Conservation (phyloP, 78 protist genomes). For the Dictyostelium citrinum region DNA sequence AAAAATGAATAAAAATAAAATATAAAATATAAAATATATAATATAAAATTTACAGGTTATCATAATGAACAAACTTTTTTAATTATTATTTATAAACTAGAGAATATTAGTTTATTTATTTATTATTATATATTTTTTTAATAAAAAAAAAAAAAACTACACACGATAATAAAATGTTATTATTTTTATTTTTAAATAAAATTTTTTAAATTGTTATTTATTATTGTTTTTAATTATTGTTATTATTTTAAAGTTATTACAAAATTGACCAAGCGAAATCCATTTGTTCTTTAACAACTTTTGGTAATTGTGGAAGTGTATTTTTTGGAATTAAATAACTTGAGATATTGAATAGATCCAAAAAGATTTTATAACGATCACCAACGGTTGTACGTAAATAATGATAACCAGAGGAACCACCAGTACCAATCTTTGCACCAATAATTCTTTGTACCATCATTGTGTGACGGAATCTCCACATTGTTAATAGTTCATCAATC, state of each 20-base stretch:
- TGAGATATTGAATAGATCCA: conserved; percentile 83
- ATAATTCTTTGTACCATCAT: conserved; percentile 89
- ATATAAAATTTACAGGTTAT: too few relatives aligned
- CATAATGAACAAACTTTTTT: too few relatives aligned
- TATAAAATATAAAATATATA: neutral
- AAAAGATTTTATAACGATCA: conserved; percentile 78
- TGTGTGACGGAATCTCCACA: conserved; percentile 86
- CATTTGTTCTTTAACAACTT: conserved; percentile 33
- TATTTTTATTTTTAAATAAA: neutral
- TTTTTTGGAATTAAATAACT: conserved; percentile 81
- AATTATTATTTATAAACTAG: too few relatives aligned
- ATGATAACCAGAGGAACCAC: conserved; percentile 90
- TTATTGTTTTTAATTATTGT: neutral
- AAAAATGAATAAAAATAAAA: neutral
- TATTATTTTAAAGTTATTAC: neutral
- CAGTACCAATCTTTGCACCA: conserved; percentile 87
- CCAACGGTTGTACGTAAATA: conserved; percentile 81
- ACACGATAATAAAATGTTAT: too few relatives aligned
- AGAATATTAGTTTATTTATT: too few relatives aligned
- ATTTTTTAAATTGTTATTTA: neutral
- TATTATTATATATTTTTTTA: too few relatives aligned
- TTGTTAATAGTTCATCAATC: conserved; percentile 75
- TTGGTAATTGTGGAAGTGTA: conserved; percentile 67
- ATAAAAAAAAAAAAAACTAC: too few relatives aligned
- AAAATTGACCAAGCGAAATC: conserved; percentile 59